phyloP scores from a whole-genome alignment of 2,329 filamentous ascomycete genomes.

The Ceratocystis variospora region DNA sequence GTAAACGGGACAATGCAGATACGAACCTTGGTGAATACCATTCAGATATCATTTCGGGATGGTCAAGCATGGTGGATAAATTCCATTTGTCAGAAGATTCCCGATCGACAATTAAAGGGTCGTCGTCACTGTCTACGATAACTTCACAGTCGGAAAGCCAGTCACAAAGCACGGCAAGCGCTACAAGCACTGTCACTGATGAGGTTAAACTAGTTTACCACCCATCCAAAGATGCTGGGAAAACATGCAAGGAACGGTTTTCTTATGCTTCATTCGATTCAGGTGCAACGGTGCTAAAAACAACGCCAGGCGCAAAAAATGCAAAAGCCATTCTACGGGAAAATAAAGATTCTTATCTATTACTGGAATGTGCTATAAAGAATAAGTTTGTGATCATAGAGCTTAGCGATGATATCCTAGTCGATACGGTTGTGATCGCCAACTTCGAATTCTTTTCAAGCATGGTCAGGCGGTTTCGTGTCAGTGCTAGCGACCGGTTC shows the following conservation, averaged over 20 bases:
- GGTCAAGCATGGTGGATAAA: background rate
- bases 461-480: conserved; percentile 79
- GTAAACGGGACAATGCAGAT: conserved; percentile 5
- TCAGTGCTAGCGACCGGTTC: conserved; percentile 89
- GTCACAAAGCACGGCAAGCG: background rate
- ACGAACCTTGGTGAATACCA: background rate
- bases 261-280: conserved; percentile 97
- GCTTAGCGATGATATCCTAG: conserved; percentile 69
- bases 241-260: conserved; percentile 93
- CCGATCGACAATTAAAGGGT: background rate
- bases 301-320: conserved; percentile 73
- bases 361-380: conserved; percentile 71
- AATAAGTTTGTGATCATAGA: conserved; percentile 95
- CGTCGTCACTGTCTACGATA: background rate
- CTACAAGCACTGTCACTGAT: background rate
- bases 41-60: background rate
- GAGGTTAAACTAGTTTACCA: conserved; percentile 28
- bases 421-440: conserved; percentile 91
- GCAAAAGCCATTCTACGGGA: conserved; percentile 80
- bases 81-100: background rate
- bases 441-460: conserved; percentile 99
- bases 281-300: conserved; percentile 83
- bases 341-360: conserved; percentile 98
- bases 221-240: conserved; percentile 83
- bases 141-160: background rate